Base-by-base conservation (phyloP, 805 yeast species). In the Candida ortonii region DNA sequence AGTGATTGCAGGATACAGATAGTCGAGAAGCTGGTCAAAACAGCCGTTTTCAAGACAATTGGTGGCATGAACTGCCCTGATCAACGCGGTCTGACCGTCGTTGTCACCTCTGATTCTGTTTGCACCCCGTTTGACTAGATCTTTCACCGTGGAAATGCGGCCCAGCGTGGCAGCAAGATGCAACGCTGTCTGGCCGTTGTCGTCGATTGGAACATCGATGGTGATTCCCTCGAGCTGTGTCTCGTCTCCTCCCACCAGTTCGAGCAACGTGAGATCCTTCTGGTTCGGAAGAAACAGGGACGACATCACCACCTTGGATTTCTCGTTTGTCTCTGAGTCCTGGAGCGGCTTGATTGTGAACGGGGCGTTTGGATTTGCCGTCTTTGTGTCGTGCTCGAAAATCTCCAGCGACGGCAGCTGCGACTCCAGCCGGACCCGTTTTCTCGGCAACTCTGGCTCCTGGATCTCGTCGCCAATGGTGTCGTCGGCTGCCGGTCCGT, bases 161-260 rank as follows among this genome's bases (percentile, higher is more conserved):
- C 95, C 97, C 57, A 93, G 70, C 0, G 97, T 85, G 11, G 97
- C 80, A 3, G 97, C 94, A 94, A 97, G 85, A 60, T 93, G 99
- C 38, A 93, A 68, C 0, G 96, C 87, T 0, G 96, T 83, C 54
- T 93, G 93, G 1, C 97, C 97, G 38, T 82, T 77, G 48, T 85
- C 94, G 60, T 94, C 99, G 28, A 94, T 84, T 1, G 96, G 80
- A 21, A 87, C 85, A 52, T 87, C 93, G 32, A 89, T 68, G 39
- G 77, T 73, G 22, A 85, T 67, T 25, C 68, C 53, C 8, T 52
- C 44, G 11, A 62, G 33, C 25, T 51, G 55, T 3, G 48, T 43
- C 15, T 44, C 53, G 21, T 52, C 56, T 5, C 55, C 52, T 6
- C 50, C 57, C 6, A 53, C 53, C n/a, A 56, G 38, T 25, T 49